phyloP scores from a whole-genome alignment of 495 filamentous ascomycete genomes.

The Penicillium canescens region DNA sequence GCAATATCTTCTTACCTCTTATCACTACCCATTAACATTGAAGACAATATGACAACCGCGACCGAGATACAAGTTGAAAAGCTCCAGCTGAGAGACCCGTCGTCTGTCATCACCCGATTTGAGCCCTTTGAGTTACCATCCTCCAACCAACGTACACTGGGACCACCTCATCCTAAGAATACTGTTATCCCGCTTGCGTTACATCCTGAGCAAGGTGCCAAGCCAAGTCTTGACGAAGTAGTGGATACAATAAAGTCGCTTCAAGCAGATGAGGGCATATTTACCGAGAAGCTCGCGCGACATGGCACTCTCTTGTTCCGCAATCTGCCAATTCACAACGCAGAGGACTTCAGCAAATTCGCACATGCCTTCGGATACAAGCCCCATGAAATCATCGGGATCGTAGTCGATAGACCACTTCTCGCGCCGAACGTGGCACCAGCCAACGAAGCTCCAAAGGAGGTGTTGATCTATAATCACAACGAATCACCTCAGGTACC shows the following conservation, averaged over 20 bases:
- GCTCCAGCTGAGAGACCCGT: constrained; percentile 1
- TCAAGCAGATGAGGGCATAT: constrained; percentile 52
- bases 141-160: constrained; percentile 42
- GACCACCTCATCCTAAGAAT: constrained; percentile 39
- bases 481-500: constrained; percentile 56
- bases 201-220: constrained; percentile 17
- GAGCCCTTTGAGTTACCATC: constrained; percentile 73
- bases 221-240: constrained; percentile 30
- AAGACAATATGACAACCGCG: constrained; percentile 8
- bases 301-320: constrained; percentile 38
- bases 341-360: constrained; percentile 49
- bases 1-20: background rate
- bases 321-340: constrained; percentile 31
- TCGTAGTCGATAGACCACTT: constrained; percentile 49
- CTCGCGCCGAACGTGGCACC: constrained; percentile 54
- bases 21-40: background rate
- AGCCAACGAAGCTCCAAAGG: constrained; percentile 53
- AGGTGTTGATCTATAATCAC: constrained; percentile 52
- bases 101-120: constrained; percentile 15
- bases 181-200: constrained; percentile 46
- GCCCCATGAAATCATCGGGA: constrained; percentile 57
- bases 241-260: constrained; percentile 30
- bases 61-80: constrained; percentile 2
- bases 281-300: constrained; percentile 61
- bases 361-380: constrained; percentile 54